Evolutionary conservation across 306 rosid species (phyloP), one percentile per base, ranked within the genome.

Genomic region (Vigna angularis): DNA sequence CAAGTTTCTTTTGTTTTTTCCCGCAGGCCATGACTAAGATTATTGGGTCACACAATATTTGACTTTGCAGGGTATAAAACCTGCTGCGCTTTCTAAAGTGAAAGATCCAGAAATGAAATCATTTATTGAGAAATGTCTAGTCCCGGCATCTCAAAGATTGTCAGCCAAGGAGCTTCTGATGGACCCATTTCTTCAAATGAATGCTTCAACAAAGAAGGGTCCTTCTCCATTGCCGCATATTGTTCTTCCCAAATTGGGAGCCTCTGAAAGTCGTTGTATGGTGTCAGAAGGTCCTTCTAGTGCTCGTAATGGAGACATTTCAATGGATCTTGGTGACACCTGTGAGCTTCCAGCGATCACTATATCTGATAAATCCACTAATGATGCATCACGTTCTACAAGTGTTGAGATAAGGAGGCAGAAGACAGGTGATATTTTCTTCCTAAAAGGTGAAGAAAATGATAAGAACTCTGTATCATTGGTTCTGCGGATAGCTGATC

Each of bases 351-450:
- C 68, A 10, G 70, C 59, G 53, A 66, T 86, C 73, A 84, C 84
- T 26, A 20, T 62, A 68, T 57, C 47, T 74, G 56, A 72, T 75
- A 66, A 67, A 22, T 70, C 82, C 63, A 8, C 45, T 28, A 70
- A 72, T 6, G 63, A 18, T 34, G 65, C 80, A 24, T 72, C 66
- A 5, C 66, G 78, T 62, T 62, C 68, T 42, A 16, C 68, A 6
- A 6, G 45, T 75, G 86, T 75, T 34, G 89, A 88, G 81, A 76
- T 85, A 59, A 66, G 72, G 66, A 83, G 81, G 77, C 10, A 56
- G 34, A 83, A 85, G 40, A 66, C 73, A 53, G 83, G 81, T 71
- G 85, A 85, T 76, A 16, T 34, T 3, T 62, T 62, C 36, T 62
- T 62, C 4, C 68, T 62, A 32, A 62, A 32, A 62, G 68, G 68